Evolutionary conservation across 768 basidiomycete species (phyloP), one percentile per base, ranked within the genome.

Genomic region (Fistulinella prunicolor): DNA sequence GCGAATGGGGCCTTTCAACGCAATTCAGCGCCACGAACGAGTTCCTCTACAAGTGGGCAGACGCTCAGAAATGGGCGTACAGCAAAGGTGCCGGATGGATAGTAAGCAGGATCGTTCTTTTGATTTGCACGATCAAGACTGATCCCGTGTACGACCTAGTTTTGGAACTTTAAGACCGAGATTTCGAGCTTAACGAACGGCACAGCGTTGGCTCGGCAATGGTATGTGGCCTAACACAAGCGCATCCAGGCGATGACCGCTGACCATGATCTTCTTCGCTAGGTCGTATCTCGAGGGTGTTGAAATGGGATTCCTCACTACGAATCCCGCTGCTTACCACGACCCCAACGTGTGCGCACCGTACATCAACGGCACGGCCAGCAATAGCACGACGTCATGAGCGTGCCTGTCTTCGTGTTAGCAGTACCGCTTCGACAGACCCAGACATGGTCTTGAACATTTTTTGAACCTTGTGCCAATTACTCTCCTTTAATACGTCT

Each of bases 161-260:
- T 73, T 63, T 89, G 86, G 86, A 86, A 80, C 64, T 88, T 89
- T 72, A 86, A 83, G 57, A 72, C 82, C 6, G 87, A 89, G 64
- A 75, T 66, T 32, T 83, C 82, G 2, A 44, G 47, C 1, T 48
- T 67, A 22, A 67, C 65, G 0, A 77, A 79, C 4, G 81, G 78
- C 7, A 72, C 73, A 0, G 17, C 45, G 51, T 64, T 74, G n/a
- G 74, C 77, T 22, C 70, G 83, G 13, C 78, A 86, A 68, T 86
- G 86, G 86, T 85, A 52, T n/a, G 73, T 64, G 10, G 5, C 19
- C 6, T 1, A 19, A n/a, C 6, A 12, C 6, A 8, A 34, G 35
- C 8, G 6, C 9, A 17, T 23, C 6, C 7, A 9, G 4, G 19
- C n/a, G 20, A 26, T 41, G 24, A 42, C 34, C 12, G 20, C 47